Evolutionary conservation across 306 rosid species (phyloP).

Genomic region (Vigna nakashimae): DNA sequence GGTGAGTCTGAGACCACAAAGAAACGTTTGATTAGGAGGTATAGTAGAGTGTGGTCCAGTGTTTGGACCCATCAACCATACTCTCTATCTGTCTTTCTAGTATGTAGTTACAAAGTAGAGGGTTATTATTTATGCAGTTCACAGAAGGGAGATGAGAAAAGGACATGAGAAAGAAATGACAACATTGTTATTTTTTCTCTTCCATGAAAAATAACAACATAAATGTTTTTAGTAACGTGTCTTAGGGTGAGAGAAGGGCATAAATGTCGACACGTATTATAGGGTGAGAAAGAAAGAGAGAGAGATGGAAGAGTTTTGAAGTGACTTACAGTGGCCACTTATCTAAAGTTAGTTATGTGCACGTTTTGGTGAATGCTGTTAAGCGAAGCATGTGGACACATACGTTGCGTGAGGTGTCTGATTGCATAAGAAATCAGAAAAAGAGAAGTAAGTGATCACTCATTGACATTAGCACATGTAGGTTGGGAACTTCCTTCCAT

Average conservation of each 20-base stretch:
- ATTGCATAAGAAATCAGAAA: conserved; percentile 49
- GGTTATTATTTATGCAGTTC: conserved; percentile 52
- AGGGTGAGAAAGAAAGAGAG: not conserved
- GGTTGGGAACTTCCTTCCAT: conserved; percentile 47
- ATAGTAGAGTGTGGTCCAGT: conserved; percentile 46
- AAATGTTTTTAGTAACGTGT: conserved; percentile 1
- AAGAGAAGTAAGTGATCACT: conserved; percentile 29
- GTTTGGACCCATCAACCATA: conserved; percentile 48
- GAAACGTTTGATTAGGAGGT: conserved; percentile 43
- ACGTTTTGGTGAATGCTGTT: conserved; percentile 69
- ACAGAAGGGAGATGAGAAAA: conserved; percentile 43
- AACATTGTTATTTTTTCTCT: conserved; percentile 33
- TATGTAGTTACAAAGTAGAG: conserved; percentile 33
- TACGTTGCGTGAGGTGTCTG: conserved; percentile 70
- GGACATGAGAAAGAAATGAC: conserved; percentile 37
- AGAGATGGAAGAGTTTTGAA: conserved; percentile 22
- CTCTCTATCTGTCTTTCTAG: conserved; percentile 37
- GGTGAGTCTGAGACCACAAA: conserved; percentile 52
- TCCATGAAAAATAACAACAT: conserved; percentile 41
- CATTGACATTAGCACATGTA: conserved; percentile 64
- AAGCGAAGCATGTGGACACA: conserved; percentile 60
- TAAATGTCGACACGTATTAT: conserved; percentile 15
- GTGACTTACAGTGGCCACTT: conserved; percentile 34
- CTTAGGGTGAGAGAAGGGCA: conserved; percentile 19
- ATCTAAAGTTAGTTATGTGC: conserved; percentile 69